Evolutionary conservation across 176 grass and related monocot genomes (phyloP).

Genomic region (Raddia guianensis): DNA sequence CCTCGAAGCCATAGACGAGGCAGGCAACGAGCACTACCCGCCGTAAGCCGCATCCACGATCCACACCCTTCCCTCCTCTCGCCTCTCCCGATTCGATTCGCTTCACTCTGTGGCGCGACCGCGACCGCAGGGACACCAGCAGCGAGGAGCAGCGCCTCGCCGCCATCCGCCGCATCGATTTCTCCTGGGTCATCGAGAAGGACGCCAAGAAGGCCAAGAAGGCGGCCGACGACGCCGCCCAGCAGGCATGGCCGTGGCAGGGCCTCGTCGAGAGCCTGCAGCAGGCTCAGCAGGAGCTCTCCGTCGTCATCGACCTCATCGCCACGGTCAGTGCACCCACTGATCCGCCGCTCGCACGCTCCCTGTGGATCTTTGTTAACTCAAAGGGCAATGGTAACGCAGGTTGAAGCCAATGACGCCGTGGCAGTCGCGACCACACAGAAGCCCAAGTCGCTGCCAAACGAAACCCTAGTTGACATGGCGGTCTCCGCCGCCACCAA

Average conservation of each 20-base stretch:
- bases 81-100: background rate
- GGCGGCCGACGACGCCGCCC: constrained; percentile 53
- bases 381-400: constrained; percentile 26
- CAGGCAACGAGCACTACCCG: constrained; percentile 93
- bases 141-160: constrained; percentile 81
- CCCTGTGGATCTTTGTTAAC: background rate
- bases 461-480: constrained; percentile 75
- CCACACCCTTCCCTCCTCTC: background rate
- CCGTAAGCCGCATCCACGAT: constrained; percentile 41
- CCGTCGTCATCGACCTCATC: constrained; percentile 89
- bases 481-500: constrained; percentile 88
- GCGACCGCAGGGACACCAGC: constrained; percentile 53
- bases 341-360: background rate
- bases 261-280: constrained; percentile 80
- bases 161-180: constrained; percentile 75
- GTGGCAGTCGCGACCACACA: constrained; percentile 71
- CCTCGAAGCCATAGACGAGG: constrained; percentile 78
- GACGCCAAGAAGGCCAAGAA: constrained; percentile 82
- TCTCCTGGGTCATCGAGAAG: constrained; percentile 73
- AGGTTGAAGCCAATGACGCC: constrained; percentile 92
- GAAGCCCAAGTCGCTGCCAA: constrained; percentile 78
- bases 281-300: constrained; percentile 82
- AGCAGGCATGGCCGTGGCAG: constrained; percentile 74
- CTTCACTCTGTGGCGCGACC: background rate
- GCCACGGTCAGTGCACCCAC: constrained; percentile 49